phyloP scores from a whole-genome alignment of 306 rosid species.

The Castanea crenata region DNA sequence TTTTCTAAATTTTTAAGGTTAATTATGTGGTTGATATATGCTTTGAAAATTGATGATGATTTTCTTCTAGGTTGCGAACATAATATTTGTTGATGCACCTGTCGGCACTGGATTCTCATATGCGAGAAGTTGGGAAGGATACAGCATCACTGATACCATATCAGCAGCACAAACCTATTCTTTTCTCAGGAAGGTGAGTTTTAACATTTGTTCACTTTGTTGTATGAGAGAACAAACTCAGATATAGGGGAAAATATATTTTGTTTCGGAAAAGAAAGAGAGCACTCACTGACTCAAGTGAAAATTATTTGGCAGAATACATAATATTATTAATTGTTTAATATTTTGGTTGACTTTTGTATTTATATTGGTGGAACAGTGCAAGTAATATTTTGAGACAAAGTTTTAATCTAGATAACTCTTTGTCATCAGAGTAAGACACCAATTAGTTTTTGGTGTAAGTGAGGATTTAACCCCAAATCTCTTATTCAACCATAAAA shows the following conservation, averaged over 20 bases:
- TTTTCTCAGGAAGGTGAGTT: constrained; percentile 41
- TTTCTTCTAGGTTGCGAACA: constrained; percentile 17
- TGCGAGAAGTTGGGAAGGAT: constrained; percentile 17
- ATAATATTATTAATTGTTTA: no score
- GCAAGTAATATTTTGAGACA: no score
- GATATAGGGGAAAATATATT: no score
- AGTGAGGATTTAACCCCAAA: accelerated
- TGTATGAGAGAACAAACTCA: no score
- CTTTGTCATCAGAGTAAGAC: no score
- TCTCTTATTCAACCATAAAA: accelerated
- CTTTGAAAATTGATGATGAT: neutral
- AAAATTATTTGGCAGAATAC: neutral
- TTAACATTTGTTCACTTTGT: no score
- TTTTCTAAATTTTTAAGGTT: neutral
- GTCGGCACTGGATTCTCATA: constrained; percentile 55
- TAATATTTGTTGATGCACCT: constrained; percentile 48
- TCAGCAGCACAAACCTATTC: constrained; percentile 23
- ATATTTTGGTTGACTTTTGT: no score
- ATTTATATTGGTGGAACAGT: no score
- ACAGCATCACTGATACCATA: constrained; percentile 15
- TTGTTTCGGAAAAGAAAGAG: no score
- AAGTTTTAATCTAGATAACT: no score
- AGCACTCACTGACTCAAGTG: no score
- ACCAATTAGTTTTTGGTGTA: no score
- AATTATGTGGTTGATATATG: neutral